Conservation (phyloP, 192 early-diverging fungal genomes). For the Phlyctochytrium planicorne region DNA sequence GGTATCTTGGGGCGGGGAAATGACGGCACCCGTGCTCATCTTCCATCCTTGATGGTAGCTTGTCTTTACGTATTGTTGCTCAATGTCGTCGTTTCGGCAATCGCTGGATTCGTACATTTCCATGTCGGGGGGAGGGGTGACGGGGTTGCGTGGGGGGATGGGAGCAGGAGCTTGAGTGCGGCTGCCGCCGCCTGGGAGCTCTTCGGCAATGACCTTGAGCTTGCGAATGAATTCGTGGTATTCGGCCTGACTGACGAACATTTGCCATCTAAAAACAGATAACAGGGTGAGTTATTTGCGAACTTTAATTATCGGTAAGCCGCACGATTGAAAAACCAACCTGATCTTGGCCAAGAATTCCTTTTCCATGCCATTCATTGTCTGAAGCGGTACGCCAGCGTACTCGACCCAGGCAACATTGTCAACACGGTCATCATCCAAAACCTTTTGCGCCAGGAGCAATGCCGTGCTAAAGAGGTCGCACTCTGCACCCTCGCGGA, state of each 20-base stretch:
- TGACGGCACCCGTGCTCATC: no score
- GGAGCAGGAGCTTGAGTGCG: not conserved
- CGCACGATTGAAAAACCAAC: constrained; percentile 1
- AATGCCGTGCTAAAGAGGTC: constrained; percentile 19
- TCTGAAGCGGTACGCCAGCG: not conserved
- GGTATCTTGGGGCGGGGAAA: no score
- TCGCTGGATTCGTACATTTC: not conserved
- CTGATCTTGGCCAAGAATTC: constrained; percentile 25
- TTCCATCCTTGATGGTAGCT: no score
- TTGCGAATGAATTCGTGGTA: constrained; percentile 1
- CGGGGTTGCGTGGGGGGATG: not conserved
- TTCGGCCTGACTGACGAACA: not conserved
- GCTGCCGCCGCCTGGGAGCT: not conserved
- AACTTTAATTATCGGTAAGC: no score
- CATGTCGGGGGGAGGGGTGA: not conserved
- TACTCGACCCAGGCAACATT: constrained; percentile 21
- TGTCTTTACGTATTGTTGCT: no score
- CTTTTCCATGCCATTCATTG: constrained; percentile 26
- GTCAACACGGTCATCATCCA: constrained; percentile 29
- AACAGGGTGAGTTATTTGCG: not conserved
- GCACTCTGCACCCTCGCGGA: constrained; percentile 15
- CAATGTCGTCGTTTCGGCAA: no score
- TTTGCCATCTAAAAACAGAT: constrained; percentile 6
- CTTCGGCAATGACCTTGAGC: constrained; percentile 5
- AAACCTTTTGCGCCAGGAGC: constrained; percentile 17